phyloP scores from a whole-genome alignment of 768 basidiomycete species.

The Kwoniella sp. region DNA sequence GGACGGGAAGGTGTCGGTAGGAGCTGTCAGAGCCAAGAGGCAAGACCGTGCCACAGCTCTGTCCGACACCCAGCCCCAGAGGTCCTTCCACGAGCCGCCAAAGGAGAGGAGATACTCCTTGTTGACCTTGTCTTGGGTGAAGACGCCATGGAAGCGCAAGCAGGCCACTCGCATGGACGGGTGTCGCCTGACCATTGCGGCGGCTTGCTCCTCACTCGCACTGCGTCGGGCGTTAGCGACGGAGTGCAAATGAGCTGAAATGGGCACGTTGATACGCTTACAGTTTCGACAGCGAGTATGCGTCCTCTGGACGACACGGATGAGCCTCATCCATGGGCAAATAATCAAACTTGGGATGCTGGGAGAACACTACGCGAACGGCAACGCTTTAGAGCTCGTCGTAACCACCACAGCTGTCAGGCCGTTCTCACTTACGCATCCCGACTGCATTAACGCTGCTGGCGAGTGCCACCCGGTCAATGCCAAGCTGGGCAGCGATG shows the following conservation, averaged over 20 bases:
- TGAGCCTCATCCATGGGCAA: constrained; percentile 42
- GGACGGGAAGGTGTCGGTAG: constrained; percentile 33
- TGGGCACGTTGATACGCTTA: constrained; percentile 10
- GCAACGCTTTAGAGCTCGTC: background rate
- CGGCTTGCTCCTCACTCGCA: constrained; percentile 65
- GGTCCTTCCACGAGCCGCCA: constrained; percentile 37
- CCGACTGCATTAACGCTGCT: constrained; percentile 43
- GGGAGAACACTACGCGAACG: constrained; percentile 23
- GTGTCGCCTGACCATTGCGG: constrained; percentile 62
- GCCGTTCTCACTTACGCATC: constrained; percentile 36
- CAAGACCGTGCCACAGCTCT: constrained; percentile 65
- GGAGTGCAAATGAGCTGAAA: background rate
- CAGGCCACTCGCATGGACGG: constrained; percentile 63
- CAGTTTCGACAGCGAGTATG: constrained; percentile 36
- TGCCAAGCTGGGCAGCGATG: constrained; percentile 36
- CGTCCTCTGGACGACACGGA: constrained; percentile 33
- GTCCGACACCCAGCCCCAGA: constrained; percentile 70
- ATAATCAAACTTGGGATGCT: constrained; percentile 36
- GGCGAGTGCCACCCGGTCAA: constrained; percentile 39
- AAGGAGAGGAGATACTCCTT: constrained; percentile 42
- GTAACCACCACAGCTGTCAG: no score
- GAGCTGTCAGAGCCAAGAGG: constrained; percentile 57
- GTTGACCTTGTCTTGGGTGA: constrained; percentile 42
- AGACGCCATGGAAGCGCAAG: constrained; percentile 54
- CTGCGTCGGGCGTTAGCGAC: constrained; percentile 12